These are phyloP conservation scores for Balamuthia mandrillaris DNA, from an alignment of 208 protist genomes.

Conservation along the genomic window DNA sequence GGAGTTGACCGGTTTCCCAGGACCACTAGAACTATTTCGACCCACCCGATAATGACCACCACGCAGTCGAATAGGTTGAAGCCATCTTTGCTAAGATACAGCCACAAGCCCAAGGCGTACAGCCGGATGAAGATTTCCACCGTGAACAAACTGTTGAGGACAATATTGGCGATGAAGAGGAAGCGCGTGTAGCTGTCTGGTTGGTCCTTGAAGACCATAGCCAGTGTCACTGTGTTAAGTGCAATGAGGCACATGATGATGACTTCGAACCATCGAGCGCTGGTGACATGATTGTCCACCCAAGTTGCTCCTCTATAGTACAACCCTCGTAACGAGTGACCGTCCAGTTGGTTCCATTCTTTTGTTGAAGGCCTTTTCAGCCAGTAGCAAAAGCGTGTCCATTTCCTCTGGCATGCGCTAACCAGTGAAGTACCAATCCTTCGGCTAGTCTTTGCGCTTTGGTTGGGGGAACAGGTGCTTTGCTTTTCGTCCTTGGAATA, in stretches of 20 bases:
- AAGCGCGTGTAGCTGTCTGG: not conserved
- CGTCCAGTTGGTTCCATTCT: no score
- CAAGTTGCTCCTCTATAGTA: no score
- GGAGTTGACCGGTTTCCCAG: not conserved
- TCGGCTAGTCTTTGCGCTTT: no score
- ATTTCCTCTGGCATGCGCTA: not conserved
- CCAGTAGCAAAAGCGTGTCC: not conserved
- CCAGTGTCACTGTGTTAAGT: constrained; percentile 64
- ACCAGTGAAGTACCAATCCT: not conserved
- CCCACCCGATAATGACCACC: constrained; percentile 41
- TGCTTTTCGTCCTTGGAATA: no score
- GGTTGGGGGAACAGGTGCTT: no score
- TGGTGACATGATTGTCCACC: no score
- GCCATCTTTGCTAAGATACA: constrained; percentile 27
- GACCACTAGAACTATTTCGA: constrained; percentile 42
- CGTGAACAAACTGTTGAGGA: constrained; percentile 64
- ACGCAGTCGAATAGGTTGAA: constrained; percentile 52
- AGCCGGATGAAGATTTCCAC: constrained; percentile 50
- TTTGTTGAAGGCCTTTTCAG: not conserved
- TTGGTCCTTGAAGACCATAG: constrained; percentile 62
- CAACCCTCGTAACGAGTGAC: no score
- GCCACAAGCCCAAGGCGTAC: not conserved
- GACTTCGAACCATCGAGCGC: not conserved
- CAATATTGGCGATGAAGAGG: constrained; percentile 31
- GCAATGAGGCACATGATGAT: constrained; percentile 52